Evolutionary conservation across 768 basidiomycete species (phyloP).

Genomic region (Boletales sp.): DNA sequence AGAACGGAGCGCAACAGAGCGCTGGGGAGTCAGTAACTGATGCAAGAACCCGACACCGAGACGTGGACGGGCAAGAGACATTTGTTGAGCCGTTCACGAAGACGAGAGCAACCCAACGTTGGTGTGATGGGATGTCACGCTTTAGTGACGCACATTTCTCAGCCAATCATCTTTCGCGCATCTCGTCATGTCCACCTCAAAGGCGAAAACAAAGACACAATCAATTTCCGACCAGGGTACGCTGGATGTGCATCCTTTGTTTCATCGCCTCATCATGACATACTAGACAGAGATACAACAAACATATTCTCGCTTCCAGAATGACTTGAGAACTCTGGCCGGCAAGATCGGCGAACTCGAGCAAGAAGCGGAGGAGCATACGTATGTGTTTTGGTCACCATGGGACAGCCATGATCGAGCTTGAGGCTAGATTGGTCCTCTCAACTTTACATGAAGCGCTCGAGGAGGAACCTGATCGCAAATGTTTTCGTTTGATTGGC

Average conservation of each 20-base stretch:
- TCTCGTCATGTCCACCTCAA: conserved; percentile 41
- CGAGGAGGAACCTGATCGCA: conserved; percentile 80
- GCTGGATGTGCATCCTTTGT: conserved; percentile 9
- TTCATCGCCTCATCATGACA: conserved; percentile 35
- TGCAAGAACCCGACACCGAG: conserved; percentile 51
- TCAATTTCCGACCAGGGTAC: conserved; percentile 71
- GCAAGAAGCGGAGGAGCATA: conserved; percentile 92
- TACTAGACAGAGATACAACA: conserved; percentile 78
- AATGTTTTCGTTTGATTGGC: conserved; percentile 95
- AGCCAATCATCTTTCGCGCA: conserved; percentile 26
- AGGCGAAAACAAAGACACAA: conserved; percentile 56
- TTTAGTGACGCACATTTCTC: conserved; percentile 16
- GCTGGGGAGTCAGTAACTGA: conserved; percentile 31
- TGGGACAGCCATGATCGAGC: background rate
- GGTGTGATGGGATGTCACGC: conserved; percentile 28
- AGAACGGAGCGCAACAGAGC: conserved; percentile 30
- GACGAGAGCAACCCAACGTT: conserved; percentile 13
- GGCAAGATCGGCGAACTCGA: conserved; percentile 96
- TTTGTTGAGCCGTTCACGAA: conserved; percentile 27
- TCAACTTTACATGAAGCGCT: conserved; percentile 81
- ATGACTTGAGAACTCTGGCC: conserved; percentile 86
- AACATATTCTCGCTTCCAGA: conserved; percentile 77
- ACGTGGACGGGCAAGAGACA: conserved; percentile 56
- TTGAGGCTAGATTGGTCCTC: conserved; percentile 68
- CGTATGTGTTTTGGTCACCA: conserved; percentile 46